A percentile compares a stretch with the other conserved stretches of the same genome.
These are phyloP conservation scores for Strobilomyces dryophilus DNA, from an alignment of 768 basidiomycete species.

Conservation along the genomic window DNA sequence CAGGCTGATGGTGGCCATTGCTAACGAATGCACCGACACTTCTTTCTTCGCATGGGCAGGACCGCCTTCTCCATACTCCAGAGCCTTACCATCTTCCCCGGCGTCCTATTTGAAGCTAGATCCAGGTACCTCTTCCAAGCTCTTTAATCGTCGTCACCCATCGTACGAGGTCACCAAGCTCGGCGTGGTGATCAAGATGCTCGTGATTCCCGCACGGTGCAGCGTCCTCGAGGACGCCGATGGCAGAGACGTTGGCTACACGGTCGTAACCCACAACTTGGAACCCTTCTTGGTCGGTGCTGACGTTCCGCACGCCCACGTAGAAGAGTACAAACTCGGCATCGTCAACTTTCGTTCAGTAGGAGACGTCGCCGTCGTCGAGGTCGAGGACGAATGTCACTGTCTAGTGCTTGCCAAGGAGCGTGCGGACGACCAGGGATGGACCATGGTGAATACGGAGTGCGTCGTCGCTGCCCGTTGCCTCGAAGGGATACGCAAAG, in stretches of 20 bases:
- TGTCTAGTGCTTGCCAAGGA: conserved; percentile 7
- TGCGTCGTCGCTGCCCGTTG: conserved; percentile 12
- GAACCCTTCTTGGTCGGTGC: conserved; percentile 8
- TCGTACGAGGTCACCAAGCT: conserved; percentile 12
- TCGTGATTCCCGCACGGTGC: conserved; percentile 6
- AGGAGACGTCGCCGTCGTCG: neutral
- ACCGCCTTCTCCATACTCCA: conserved; percentile 9
- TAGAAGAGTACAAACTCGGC: conserved; percentile 6
- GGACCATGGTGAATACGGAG: conserved; percentile 15
- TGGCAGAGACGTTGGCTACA: conserved; percentile 11
- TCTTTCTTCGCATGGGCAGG: conserved; percentile 15
- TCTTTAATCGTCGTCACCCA: conserved; percentile 6
- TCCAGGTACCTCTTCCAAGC: neutral
- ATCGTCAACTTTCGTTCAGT: conserved; percentile 8
- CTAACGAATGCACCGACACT: conserved; percentile 10
- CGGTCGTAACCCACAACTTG: conserved; percentile 1
- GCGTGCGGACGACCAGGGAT: conserved; percentile 9
- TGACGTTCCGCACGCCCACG: neutral
- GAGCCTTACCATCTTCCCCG: conserved; percentile 9
- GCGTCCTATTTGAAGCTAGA: conserved; percentile 8
- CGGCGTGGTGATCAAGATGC: conserved; percentile 8
- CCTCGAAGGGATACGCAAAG: neutral
- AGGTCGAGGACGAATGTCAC: conserved; percentile 5
- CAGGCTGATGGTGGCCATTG: conserved; percentile 15
- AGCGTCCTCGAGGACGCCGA: conserved; percentile 8